A percentile compares a stretch with the other conserved stretches of the same genome.
Conservation (phyloP, 805 yeast species). For the Priceomyces castillae region DNA sequence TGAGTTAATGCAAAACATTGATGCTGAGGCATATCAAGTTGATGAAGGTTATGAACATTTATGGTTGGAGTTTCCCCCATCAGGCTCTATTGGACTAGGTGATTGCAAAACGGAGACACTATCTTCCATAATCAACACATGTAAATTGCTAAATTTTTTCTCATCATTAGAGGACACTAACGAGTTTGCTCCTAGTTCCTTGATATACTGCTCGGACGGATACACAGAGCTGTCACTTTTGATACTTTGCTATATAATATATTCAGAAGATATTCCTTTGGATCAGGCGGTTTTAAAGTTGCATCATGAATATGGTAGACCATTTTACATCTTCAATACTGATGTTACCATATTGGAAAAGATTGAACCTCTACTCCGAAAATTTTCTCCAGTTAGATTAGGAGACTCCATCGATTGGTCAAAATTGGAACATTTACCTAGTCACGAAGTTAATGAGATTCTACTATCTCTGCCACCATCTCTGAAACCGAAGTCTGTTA, state of each 20-base stretch:
- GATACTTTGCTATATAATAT: constrained; percentile 67
- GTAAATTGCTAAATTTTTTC: constrained; percentile 58
- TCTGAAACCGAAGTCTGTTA: constrained; percentile 7
- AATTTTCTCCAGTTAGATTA: constrained; percentile 51
- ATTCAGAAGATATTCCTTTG: constrained; percentile 55
- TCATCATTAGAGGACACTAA: constrained; percentile 33
- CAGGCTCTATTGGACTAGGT: constrained; percentile 80
- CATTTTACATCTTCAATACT: constrained; percentile 77
- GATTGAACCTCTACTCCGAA: constrained; percentile 58
- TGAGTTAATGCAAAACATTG: constrained; percentile 30
- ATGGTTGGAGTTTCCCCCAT: constrained; percentile 69
- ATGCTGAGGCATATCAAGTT: constrained; percentile 23
- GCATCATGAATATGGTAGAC: constrained; percentile 65
- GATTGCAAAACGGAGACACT: constrained; percentile 63
- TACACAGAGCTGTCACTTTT: constrained; percentile 88
- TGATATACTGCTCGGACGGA: constrained; percentile 84
- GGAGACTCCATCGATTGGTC: constrained; percentile 24
- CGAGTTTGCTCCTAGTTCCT: constrained; percentile 36
- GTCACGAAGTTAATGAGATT: constrained; percentile 33
- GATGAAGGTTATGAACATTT: constrained; percentile 18
- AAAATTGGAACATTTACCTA: constrained; percentile 26
- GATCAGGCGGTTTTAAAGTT: constrained; percentile 65
- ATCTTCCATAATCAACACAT: constrained; percentile 60
- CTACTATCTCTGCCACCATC: constrained; percentile 23
- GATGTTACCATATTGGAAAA: constrained; percentile 67